Evolutionary conservation across 495 filamentous ascomycete species (phyloP), one percentile per base, ranked within the genome.

Genomic region (Astrothelium subdiscretum): DNA sequence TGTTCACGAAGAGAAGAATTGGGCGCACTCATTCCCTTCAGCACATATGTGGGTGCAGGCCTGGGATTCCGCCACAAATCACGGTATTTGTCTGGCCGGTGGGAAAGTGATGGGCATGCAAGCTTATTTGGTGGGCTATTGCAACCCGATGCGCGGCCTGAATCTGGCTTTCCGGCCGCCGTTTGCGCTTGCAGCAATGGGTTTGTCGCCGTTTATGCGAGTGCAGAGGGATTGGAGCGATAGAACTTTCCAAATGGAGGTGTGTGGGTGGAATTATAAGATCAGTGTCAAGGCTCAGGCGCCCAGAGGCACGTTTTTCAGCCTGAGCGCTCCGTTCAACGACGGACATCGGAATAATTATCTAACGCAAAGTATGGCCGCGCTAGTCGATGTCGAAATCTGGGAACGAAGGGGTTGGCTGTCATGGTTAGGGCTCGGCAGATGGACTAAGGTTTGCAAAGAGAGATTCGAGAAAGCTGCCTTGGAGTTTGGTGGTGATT

Each of bases 1-100:
- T 8, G 71, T 77, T 1, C 77, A 80, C 59, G 68, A 76, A 31
- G 78, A 79, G 65, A 80, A 80, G 66, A 80, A 79, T 63, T 80
- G 75, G 77, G 76, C 75, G 0, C 40, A 63, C 8, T 70, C 65
- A 32, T 80, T 80, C 62, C 78, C 78, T 1, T 38, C 63, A 20
- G 71, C 71, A 4, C 79, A 79, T 68, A 75, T 75, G 27, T 80
- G 78, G 78, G 57, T 76, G 27, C 77, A 76, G 60, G 69, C 68
- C 8, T 63, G 68, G 40, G 57, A 69, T 40, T 64, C 59, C 52
- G 24, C 48, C 8, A 27, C 22, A 1, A 58, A 65, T 29, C 62
- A 67, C 31, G 71, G 65, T 2, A 67, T 77, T 32, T 74, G 67
- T 48, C 63, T 73, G 24, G 76, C 78, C 0, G 77, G 78, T 3